A percentile compares a stretch with the other conserved stretches of the same genome.
Evolutionary conservation across 2,329 filamentous ascomycete genomes (phyloP).

Genomic region (Rhinocladiella mackenziei): DNA sequence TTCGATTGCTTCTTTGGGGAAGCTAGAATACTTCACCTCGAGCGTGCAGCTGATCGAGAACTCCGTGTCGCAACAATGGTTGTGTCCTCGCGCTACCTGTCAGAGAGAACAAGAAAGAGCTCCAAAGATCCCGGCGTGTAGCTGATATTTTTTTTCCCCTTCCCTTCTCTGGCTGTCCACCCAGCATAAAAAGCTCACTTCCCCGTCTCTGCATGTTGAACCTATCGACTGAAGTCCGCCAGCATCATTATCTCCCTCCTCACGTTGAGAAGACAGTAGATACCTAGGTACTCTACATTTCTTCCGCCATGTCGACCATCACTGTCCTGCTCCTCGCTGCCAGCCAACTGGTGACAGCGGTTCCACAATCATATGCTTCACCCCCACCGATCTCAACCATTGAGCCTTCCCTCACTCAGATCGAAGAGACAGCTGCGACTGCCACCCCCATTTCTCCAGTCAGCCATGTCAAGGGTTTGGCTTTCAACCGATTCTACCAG

Average conservation of each 20-base stretch:
- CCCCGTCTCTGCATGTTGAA: too few relatives aligned
- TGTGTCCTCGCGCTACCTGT: too few relatives aligned
- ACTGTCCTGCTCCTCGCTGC: conserved; percentile 13
- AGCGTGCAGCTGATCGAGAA: too few relatives aligned
- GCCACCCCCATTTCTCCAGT: conserved; percentile 59
- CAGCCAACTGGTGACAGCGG: conserved; percentile 10
- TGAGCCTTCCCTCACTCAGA: conserved; percentile 28
- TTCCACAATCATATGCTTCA: conserved; percentile 4
- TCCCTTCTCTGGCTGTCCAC: too few relatives aligned
- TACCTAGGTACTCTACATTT: neutral
- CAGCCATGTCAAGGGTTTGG: conserved; percentile 64
- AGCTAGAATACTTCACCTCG: too few relatives aligned
- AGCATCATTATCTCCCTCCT: neutral
- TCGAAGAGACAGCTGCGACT: conserved; percentile 45
- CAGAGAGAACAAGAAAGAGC: too few relatives aligned
- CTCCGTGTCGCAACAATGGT: too few relatives aligned
- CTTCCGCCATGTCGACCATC: conserved; percentile 11
- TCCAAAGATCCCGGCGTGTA: too few relatives aligned
- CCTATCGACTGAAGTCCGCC: too few relatives aligned
- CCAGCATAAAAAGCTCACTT: too few relatives aligned
- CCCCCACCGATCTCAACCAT: conserved; percentile 15
- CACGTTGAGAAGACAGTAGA: neutral
- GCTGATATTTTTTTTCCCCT: too few relatives aligned
- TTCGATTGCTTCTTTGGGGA: too few relatives aligned
- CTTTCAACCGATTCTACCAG: conserved; percentile 66